A percentile compares a stretch with the other conserved stretches of the same genome.
Conservation (phyloP, 257 asterid genomes). For the Solanum lycopersicoides region DNA sequence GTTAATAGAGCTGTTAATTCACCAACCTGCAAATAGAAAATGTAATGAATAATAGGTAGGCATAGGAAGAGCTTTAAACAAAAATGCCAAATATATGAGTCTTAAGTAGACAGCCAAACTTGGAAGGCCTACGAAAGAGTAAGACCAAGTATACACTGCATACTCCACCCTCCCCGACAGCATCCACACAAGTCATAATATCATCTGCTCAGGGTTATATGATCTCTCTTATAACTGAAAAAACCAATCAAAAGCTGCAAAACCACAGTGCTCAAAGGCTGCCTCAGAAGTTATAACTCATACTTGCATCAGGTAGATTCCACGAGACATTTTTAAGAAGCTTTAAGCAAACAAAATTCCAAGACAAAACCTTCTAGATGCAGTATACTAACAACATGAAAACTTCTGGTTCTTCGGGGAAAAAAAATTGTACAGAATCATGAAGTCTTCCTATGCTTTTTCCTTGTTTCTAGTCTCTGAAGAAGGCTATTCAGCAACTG, state of each 20-base stretch:
- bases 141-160: background rate
- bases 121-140: background rate
- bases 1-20: constrained; percentile 84
- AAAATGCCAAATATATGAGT: background rate
- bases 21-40: constrained; percentile 56
- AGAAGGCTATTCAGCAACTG: background rate
- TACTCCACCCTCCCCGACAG: background rate
- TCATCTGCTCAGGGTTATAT: background rate
- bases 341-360: background rate
- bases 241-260: background rate
- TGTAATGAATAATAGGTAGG: background rate
- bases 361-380: background rate
- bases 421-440: background rate
- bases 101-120: background rate
- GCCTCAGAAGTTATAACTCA: background rate
- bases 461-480: background rate
- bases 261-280: background rate
- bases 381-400: background rate
- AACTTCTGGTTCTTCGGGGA: background rate
- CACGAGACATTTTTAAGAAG: background rate
- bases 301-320: background rate
- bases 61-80: background rate
- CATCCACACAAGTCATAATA: background rate
- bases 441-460: background rate
- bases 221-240: background rate